phyloP scores from a whole-genome alignment of 2,329 filamentous ascomycete species.

The Ophiostoma piceae region DNA sequence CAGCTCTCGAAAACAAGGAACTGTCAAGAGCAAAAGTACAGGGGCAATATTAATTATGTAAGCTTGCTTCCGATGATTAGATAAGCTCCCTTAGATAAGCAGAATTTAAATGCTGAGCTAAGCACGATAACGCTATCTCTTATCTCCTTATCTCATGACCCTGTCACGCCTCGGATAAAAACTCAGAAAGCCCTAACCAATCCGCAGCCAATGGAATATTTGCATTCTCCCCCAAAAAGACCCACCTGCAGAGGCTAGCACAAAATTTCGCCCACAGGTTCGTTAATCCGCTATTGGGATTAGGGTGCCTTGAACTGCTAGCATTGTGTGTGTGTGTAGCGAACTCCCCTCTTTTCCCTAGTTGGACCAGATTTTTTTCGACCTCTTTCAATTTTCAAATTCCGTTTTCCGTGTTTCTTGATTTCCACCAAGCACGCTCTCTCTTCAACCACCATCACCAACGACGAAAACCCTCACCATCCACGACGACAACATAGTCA shows the following conservation, averaged over 20 bases:
- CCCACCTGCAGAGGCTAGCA: slow-evolving; percentile 20
- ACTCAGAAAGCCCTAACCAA: slow-evolving; percentile 26
- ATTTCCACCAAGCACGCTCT: slow-evolving; percentile 25
- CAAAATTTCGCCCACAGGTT: slow-evolving; percentile 34
- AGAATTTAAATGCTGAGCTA: neutral
- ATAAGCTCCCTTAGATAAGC: neutral
- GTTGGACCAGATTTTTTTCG: slow-evolving; percentile 20
- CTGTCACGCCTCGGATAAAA: slow-evolving; percentile 18
- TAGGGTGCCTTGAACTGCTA: slow-evolving; percentile 5
- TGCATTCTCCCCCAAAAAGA: neutral
- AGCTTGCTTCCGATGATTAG: neutral
- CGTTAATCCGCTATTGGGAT: slow-evolving; percentile 16
- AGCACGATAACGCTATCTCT: neutral
- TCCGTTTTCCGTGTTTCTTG: slow-evolving; percentile 15
- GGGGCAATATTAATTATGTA: neutral
- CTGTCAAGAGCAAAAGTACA: neutral
- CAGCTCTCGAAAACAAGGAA: neutral
- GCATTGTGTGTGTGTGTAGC: slow-evolving; percentile 8
- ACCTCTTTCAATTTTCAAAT: slow-evolving; percentile 16
- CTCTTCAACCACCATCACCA: slow-evolving; percentile 33
- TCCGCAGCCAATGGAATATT: slow-evolving; percentile 20
- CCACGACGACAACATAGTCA: slow-evolving; percentile 42
- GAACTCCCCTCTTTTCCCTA: slow-evolving; percentile 25
- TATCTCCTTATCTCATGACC: slow-evolving; percentile 22
- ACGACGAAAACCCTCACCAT: slow-evolving; percentile 36